These are phyloP conservation scores for Babesia gibsoni DNA, from an alignment of 169 alveolate species.

Conservation along the genomic window DNA sequence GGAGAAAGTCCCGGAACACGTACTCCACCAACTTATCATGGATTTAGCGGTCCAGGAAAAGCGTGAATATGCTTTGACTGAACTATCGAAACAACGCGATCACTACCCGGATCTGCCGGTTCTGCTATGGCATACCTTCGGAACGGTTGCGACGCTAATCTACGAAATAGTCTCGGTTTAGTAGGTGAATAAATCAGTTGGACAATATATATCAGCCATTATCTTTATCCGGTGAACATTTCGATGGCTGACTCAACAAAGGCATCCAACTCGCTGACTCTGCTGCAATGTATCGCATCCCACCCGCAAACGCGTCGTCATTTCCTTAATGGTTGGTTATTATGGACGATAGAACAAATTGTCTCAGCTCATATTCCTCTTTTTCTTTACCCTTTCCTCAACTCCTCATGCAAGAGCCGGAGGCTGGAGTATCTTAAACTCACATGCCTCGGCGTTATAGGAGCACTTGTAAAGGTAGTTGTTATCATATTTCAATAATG, in stretches of 20 bases:
- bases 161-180: slow-evolving; percentile 89
- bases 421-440: slow-evolving; percentile 97
- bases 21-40: slow-evolving; percentile 84
- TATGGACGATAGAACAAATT: neutral
- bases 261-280: slow-evolving; percentile 97
- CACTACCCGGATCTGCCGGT: slow-evolving; percentile 94
- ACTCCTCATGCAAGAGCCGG: slow-evolving; percentile 91
- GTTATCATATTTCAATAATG: neutral
- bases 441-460: slow-evolving; percentile 98
- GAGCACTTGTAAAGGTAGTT: slow-evolving; percentile 96
- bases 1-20: slow-evolving; percentile 64
- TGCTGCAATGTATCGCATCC: slow-evolving; percentile 97
- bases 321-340: slow-evolving; percentile 84
- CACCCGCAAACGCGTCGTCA: slow-evolving; percentile 95
- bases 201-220: slow-evolving; percentile 43
- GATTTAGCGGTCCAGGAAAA: slow-evolving; percentile 90
- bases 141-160: slow-evolving; percentile 94
- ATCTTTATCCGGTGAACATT: slow-evolving; percentile 90
- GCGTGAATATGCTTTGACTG: slow-evolving; percentile 95
- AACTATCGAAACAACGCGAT: slow-evolving; percentile 87
- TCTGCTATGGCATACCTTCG: slow-evolving; percentile 96
- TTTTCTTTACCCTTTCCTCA: slow-evolving; percentile 96
- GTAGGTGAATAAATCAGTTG: slow-evolving; percentile 4
- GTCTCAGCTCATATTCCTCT: slow-evolving; percentile 94
- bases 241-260: slow-evolving; percentile 91